phyloP scores from a whole-genome alignment of 371 early-diverging fungal genomes.

The Choanephora cucurbitarum region DNA sequence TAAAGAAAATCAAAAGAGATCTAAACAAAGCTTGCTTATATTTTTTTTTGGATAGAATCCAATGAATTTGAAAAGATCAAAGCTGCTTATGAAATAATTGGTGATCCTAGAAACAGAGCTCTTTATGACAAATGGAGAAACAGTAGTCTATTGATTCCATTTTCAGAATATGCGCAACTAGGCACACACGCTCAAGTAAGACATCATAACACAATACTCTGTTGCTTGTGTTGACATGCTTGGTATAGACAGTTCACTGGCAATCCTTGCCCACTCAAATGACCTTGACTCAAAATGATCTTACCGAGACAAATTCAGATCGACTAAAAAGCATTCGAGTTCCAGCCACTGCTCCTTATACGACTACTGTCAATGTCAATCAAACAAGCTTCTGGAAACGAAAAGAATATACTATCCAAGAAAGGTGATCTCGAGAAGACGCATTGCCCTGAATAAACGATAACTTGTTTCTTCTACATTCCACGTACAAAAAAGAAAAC shows the following conservation, averaged over 20 bases:
- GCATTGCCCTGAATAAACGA: no score
- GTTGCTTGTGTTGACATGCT: neutral
- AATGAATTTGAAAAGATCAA: slow-evolving; percentile 20
- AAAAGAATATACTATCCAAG: slow-evolving; percentile 13
- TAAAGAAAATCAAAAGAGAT: neutral
- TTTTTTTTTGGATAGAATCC: neutral
- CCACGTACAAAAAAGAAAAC: no score
- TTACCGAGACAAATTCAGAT: neutral
- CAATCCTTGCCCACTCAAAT: slow-evolving; percentile 19
- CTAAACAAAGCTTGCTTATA: neutral
- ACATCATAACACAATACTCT: neutral
- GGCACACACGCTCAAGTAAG: slow-evolving; percentile 24
- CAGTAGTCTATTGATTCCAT: slow-evolving; percentile 23
- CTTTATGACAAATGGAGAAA: slow-evolving; percentile 28
- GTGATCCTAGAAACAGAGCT: slow-evolving; percentile 18
- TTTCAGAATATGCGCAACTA: slow-evolving; percentile 22
- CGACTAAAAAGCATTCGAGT: neutral
- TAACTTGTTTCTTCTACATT: no score
- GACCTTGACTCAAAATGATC: slow-evolving; percentile 12
- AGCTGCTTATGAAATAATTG: slow-evolving; percentile 24
- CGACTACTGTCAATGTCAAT: slow-evolving; percentile 5
- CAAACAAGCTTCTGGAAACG: slow-evolving; percentile 16
- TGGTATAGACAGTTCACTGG: slow-evolving; percentile 30
- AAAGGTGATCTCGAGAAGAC: neutral
- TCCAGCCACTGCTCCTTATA: neutral